Base-by-base conservation (phyloP, 2,329 filamentous ascomycete species). In the Ophiostoma novo-ulmi region DNA sequence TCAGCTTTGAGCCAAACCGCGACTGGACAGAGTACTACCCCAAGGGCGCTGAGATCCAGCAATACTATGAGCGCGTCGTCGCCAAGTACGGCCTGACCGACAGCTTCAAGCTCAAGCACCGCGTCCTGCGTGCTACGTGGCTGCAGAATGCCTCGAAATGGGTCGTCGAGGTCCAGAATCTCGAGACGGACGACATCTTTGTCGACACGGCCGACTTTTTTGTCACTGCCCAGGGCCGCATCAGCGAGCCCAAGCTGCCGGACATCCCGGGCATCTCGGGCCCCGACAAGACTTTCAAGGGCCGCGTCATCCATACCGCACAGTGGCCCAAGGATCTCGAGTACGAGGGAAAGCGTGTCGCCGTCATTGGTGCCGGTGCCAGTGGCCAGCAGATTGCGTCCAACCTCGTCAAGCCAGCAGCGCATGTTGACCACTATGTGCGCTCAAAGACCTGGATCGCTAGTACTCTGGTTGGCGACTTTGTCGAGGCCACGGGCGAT, bases 171-270 rank as follows among this genome's bases (percentile, higher is more conserved):
- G 77, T 80, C 35, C 78, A 79, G 63, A 79, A 83, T 73, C 76
- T 78, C 26, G 76, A 77, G 1, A 82, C 82, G 1, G 81, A 81
- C 52, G 78, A 80, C 70, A 75, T 78, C 14, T 78, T 76, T 22
- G 77, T 81, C 36, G 78, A 80, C 31, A 71, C 69, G 44, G 74
- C 72, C 55, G 72, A 74, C 38, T 73, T 74, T 17, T 52, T 75
- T 5, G 70, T 74, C 11, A 71, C 63, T 35, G 26, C 73, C 14
- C 70, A 69, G 41, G 73, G 73, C 14, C 70, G 71, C 70, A 69
- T 73, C 70, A 73, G 55, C 68, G 65, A 70, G 35, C 69, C 70
- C 14, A 65, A 69, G 38, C 26, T 31, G 7, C 73, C 73, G 3
- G 52, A 68, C 5, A 73, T 74, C n/a, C 70, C 68, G 1, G 73